Evolutionary conservation across 140 eudicot species (phyloP).

Genomic region (Flaveria floridana): DNA sequence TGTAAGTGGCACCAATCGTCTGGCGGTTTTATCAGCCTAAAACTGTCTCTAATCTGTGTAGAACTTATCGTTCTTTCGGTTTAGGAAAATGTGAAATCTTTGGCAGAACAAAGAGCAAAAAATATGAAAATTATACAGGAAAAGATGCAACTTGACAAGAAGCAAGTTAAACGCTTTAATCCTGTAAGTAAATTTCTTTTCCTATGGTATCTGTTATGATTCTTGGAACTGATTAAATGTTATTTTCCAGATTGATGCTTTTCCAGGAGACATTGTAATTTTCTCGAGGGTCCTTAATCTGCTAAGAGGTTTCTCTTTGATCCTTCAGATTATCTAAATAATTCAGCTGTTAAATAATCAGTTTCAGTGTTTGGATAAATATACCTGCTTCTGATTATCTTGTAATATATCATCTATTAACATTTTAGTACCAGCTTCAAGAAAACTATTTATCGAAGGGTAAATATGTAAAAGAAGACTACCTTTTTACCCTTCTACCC

Average conservation of each 20-base stretch:
- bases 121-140: conserved; percentile 70
- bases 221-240: conserved; percentile 23
- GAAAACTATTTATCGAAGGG: neutral
- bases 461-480: neutral
- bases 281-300: conserved; percentile 88
- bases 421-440: neutral
- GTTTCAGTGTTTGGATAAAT: conserved; percentile 10
- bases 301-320: conserved; percentile 66
- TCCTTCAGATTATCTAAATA: conserved; percentile 12
- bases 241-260: conserved; percentile 85
- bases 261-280: conserved; percentile 96
- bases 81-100: conserved; percentile 70
- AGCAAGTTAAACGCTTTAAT: conserved; percentile 81
- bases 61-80: conserved; percentile 18
- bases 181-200: conserved; percentile 57
- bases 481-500: neutral
- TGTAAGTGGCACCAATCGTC: conserved; percentile 44
- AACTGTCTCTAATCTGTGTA: conserved; percentile 4
- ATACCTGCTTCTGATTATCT: neutral
- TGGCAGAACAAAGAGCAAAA: conserved; percentile 69
- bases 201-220: conserved; percentile 1
- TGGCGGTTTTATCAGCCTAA: neutral
- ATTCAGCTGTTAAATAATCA: neutral
- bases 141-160: conserved; percentile 78
- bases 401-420: neutral